phyloP scores from a whole-genome alignment of 805 yeast genomes.

The Metschnikowia picachoensis region DNA sequence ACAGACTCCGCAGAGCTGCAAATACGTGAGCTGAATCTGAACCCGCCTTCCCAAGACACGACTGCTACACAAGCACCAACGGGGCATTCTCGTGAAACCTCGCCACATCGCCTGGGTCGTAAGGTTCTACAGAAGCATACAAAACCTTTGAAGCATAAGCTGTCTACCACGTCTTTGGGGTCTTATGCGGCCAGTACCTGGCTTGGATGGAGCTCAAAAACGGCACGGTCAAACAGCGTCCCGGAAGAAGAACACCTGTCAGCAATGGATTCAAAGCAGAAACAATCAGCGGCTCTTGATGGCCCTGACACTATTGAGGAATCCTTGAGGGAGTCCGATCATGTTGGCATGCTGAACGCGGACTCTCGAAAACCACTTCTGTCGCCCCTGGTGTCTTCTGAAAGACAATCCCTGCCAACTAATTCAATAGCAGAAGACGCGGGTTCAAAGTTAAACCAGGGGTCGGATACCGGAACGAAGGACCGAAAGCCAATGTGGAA shows the following conservation, averaged over 20 bases:
- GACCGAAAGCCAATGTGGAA: conserved; percentile 31
- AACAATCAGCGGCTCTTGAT: too few species aligned
- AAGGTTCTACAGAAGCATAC: background rate
- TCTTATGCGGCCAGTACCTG: conserved; percentile 18
- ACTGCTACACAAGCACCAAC: background rate
- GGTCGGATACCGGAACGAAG: background rate
- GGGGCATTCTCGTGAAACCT: background rate
- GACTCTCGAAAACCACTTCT: too few species aligned
- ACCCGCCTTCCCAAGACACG: background rate
- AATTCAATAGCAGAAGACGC: background rate
- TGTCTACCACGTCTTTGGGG: conserved; percentile 24
- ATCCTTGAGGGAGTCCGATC: too few species aligned
- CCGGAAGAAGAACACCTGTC: background rate
- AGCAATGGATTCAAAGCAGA: background rate
- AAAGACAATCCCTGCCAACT: too few species aligned
- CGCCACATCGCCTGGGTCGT: background rate
- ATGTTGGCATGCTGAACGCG: too few species aligned
- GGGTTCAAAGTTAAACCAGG: background rate
- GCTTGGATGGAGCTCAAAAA: conserved; percentile 24
- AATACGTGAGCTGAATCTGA: background rate
- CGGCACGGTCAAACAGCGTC: conserved; percentile 9
- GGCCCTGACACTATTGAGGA: too few species aligned
- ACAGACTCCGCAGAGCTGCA: too few species aligned
- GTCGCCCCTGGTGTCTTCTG: too few species aligned
- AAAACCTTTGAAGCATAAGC: conserved; percentile 13